Base-by-base conservation (phyloP, 192 early-diverging fungal species). In the Entomortierella chlamydospora region DNA sequence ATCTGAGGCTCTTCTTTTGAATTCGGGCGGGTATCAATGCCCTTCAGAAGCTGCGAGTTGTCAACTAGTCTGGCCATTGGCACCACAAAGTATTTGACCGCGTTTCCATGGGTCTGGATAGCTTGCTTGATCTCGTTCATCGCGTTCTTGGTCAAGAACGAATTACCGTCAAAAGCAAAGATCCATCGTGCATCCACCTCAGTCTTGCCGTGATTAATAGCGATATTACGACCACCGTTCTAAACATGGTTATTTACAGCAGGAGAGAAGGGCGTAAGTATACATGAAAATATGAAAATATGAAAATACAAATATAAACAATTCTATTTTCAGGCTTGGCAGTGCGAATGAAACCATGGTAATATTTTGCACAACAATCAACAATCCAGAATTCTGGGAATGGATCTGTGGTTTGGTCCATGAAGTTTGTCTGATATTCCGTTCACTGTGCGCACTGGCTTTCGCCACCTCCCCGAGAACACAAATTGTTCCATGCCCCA, bases 101-200 rank as follows among this genome's bases (percentile, higher is more conserved):
- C 57, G 7, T 85, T 71, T 28, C 88, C 89, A 57, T 83, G 64
- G 25, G 59, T 37, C 18, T 81, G 81, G 12, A 90, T 64, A 28
- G 86, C 80, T 25, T 64, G 60, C n/a, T 77, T 77, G 50, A 90
- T 90, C 59, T 90, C 88, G n/a, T 41, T 58, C 68, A 86, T 87
- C 8, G 80, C 88, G 18, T 84, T 84, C 22, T 73, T 53, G 42
- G 87, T 90, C 34, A 90, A 34, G 55, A 85, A 90, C 56, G 86
- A 88, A 61, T 90, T 90, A 22, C 89, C 89, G 54, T 90, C 89
- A 71, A 90, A 89, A 15, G 89, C 88, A 61, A 90, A 81, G 50
- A 90, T 87, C 89, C 89, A 90, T 37, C 77, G 82, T 18, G 81
- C 82, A 71, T 86, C 82, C 20, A 70, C 69, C 50, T 84, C 61